Evolutionary conservation across 257 asterid species (phyloP), one percentile per base, ranked within the genome.

Genomic region (Solanum bulbocastanum): DNA sequence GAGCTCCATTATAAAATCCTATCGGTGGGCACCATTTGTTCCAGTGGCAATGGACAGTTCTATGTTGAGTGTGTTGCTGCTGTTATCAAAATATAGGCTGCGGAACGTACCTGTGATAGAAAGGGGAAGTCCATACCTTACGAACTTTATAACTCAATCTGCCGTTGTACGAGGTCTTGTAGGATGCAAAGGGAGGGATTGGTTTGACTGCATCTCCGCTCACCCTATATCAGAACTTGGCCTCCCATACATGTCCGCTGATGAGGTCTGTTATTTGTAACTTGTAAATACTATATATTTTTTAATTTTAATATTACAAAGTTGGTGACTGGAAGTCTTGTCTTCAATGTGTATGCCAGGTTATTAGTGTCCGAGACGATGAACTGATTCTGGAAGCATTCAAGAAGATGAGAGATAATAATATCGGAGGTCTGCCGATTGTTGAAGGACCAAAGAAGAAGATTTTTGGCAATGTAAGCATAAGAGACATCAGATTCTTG

Each of bases 81-180:
- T 97, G 66, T 94, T 97, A 4, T 97, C 98, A 0, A 97, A 97
- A 89, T 97, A 97, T 42, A 90, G 99, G 92, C 94, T 96, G 74
- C 93, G 99, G 49, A 97, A 95, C 8, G 98, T 97, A 71, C 99
- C 99, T 0, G 95, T 97, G 82, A 90, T 96, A 23, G 98, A 94
- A 71, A 56, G 93, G 23, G 98, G 98, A 3, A 89, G 83, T 8
- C 88, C 98, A 4, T 9, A 86, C 11, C 91, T 97, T 2, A 93
- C 85, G 83, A 97, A 97, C 93, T 97, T 91, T 92, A 95, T 97
- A 86, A 97, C 99, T 62, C 99, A 97, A 83, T 97, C 99, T 18
- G 98, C 99, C 2, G 94, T 97, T 4, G 74, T 97, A 32, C 98
- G 92, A 18, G 98, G 98, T 60, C 95, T 95, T 37, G 94, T 92